Evolutionary conservation across 176 grass and related monocot genomes (phyloP).

Genomic region (Pharus latifolius): DNA sequence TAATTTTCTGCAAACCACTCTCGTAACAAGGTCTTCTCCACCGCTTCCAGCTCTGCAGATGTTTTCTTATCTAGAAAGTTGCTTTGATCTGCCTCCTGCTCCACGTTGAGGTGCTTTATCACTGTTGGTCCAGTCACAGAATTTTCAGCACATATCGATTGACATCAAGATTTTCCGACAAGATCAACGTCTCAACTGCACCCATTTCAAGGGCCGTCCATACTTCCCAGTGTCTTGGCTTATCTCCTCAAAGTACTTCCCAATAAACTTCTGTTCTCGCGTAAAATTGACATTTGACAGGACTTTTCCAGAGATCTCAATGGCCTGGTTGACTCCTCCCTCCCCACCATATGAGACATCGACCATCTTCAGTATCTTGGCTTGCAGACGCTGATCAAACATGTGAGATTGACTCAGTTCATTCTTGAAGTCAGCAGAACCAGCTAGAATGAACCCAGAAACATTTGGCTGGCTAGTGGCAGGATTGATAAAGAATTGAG

Average conservation of each 20-base stretch:
- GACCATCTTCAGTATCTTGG: conserved; percentile 31
- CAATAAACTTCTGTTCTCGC: conserved; percentile 29
- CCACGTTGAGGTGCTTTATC: conserved; percentile 14
- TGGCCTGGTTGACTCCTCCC: conserved; percentile 37
- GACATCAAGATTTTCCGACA: conserved; percentile 30
- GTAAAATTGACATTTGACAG: conserved; percentile 38
- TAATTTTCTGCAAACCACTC: conserved; percentile 29
- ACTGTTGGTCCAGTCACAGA: background rate
- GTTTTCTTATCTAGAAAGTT: conserved; percentile 19
- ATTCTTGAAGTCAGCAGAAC: conserved; percentile 39
- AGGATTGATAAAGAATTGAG: conserved; percentile 34
- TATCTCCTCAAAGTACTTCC: conserved; percentile 44
- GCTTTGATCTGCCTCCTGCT: conserved; percentile 16
- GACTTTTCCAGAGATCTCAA: conserved; percentile 25
- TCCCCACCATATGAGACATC: conserved; percentile 44
- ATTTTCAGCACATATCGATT: conserved; percentile 11
- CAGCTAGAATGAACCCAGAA: conserved; percentile 33
- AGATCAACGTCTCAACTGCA: conserved; percentile 9
- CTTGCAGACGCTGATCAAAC: conserved; percentile 25
- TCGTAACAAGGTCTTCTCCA: conserved; percentile 1
- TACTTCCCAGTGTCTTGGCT: conserved; percentile 41
- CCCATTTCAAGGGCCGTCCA: conserved; percentile 22
- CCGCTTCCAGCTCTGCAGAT: background rate
- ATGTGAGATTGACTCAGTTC: conserved; percentile 35
- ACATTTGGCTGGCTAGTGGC: conserved; percentile 34